Evolutionary conservation across 169 alveolate species (phyloP), one percentile per base, ranked within the genome.

Genomic region (Plasmodium falciparum): DNA sequence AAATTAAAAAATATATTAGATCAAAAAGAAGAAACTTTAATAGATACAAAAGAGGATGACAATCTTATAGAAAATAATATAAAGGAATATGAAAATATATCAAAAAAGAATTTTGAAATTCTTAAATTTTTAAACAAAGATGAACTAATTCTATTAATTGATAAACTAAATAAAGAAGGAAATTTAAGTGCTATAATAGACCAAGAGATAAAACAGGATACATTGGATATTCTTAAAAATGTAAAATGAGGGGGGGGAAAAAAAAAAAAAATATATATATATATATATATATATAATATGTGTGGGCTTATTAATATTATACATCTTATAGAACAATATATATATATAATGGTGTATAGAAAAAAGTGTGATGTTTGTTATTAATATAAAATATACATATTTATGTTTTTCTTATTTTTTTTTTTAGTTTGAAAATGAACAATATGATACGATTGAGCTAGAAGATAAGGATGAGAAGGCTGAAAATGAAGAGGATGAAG

Each of bases 1-100:
- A 59, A 92, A 50, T 83, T 92, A 61, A 92, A 92, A 43, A 71
- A 92, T 45, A 92, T 92, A 59, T 74, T 92, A 52, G 95, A 92
- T 33, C 90, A 75, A 52, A 88, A 78, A 29, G 88, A 80, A 59
- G 85, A 13, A 22, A 92, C 75, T 54, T 9, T 39, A 5, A 2
- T 20, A 17, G 93, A 85, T 45, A 49, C 67, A 26, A 26, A 71
- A 33, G 91, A 71, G 39, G 90, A 88, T n/a, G 88, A 74, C 2
- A 61, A 89, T 22, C 62, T 74, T 17, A 45, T 62, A 13, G 91
- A 88, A 33, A 88, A 88, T 59, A 58, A 56, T 52, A 52, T 11
- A 2, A 85, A 88, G 26, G 88, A 74, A 62, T 59, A 61, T 24
- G 75, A 92, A 80, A 88, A 88, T 33, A 92, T 92, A 39, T 83